Evolutionary conservation across 192 early-diverging fungal genomes (phyloP).

Genomic region (Mortierella antarctica): DNA sequence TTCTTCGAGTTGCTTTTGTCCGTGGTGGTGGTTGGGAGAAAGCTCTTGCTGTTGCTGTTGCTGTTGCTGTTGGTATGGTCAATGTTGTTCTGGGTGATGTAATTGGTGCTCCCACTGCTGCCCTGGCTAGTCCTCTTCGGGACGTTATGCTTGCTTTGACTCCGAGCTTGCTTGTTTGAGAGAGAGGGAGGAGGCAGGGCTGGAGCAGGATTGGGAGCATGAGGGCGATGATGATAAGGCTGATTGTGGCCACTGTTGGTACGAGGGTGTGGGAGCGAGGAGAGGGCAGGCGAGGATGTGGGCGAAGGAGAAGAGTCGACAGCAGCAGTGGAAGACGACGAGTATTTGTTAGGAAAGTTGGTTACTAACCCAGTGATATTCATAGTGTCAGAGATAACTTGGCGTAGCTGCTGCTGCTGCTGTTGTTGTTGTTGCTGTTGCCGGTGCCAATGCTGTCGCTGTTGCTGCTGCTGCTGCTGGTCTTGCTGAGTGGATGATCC

Average conservation of each 20-base stretch:
- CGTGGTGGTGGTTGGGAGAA: neutral
- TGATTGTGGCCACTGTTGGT: neutral
- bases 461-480: slow-evolving; percentile 1
- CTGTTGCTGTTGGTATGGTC: neutral
- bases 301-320: neutral
- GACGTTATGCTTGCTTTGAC: neutral
- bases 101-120: neutral
- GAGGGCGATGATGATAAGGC: neutral
- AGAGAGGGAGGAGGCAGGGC: too few species aligned
- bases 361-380: slow-evolving; percentile 1
- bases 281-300: neutral
- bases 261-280: slow-evolving; percentile 1
- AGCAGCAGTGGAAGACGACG: slow-evolving; percentile 1
- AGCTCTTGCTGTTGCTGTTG: neutral
- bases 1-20: too few species aligned
- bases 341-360: neutral
- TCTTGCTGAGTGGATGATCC: slow-evolving; percentile 4
- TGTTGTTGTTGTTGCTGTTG: neutral
- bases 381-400: neutral
- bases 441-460: neutral
- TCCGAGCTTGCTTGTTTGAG: too few species aligned
- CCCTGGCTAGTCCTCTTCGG: neutral
- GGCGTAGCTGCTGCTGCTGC: neutral
- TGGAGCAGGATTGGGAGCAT: neutral
- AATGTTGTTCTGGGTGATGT: neutral